Evolutionary conservation across 768 basidiomycete genomes (phyloP), one percentile per base, ranked within the genome.

Genomic region (Hypholoma fasciculare): DNA sequence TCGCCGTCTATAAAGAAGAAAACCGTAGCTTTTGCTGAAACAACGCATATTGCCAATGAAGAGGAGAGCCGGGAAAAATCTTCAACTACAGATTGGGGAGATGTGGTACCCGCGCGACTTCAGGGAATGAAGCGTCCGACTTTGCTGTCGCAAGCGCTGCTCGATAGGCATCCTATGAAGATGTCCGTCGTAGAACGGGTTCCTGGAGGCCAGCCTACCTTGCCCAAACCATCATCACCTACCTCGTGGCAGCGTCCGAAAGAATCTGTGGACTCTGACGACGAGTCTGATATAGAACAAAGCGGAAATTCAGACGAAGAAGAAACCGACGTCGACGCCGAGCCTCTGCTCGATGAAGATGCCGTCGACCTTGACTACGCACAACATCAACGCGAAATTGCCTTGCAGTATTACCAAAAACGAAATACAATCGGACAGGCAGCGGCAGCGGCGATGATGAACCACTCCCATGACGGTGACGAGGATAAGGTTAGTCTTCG

Each of bases 341-440:
- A 73, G 2, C 58, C 74, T 6, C 48, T 47, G 44, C 57, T 75
- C 12, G 73, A 71, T 49, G 76, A 80, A 12, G 82, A 86, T 42
- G 81, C 78, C 42, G 74, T 78, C 23, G 86, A 90, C 63, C 72
- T 85, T 34, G 84, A 90, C 61, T 77, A 75, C 49, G 87, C 83
- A 20, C 82, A 76, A 52, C 88, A 89, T 63, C 88, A 91, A 61
- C 85, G 89, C 27, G 90, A 92, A 68, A 80, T 92, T 62, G 85
- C 87, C 16, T 65, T 92, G 42, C 85, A 85, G 61, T 92, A 93
- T 65, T 78, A 87, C 68, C 72, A 78, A 61, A 88, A 85, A 67
- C 83, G 88, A 49, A 72, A 71, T 37, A 74, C 74, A 16, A 79
- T 92, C 51, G 84, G 85, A 1, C 74, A 80, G 39, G 81, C 80